Percentiles rank a stretch among this genome's conserved stretches.
Conservation (phyloP, 306 rosid genomes). For the Luffa acutangula region DNA sequence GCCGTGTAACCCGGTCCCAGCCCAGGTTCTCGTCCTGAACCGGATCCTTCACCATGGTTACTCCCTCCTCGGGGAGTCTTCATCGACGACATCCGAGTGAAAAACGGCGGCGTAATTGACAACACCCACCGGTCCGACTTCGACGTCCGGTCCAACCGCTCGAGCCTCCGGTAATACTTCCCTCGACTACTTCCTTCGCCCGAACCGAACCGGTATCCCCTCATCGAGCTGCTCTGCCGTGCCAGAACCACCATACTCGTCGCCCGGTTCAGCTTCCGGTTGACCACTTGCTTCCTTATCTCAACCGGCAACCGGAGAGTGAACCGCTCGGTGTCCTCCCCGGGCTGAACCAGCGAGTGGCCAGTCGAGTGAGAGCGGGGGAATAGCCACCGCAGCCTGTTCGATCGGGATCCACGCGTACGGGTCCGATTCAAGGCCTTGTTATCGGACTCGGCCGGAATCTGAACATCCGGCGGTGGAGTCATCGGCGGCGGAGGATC, state of each 20-base stretch:
- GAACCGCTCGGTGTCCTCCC: conserved; percentile 68
- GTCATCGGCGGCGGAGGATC: neutral
- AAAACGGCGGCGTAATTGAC: conserved; percentile 45
- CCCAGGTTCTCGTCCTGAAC: conserved; percentile 2
- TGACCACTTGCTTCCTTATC: conserved; percentile 52
- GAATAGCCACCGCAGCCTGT: conserved; percentile 23
- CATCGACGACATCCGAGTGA: conserved; percentile 45
- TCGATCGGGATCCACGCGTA: conserved; percentile 33
- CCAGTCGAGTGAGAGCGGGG: conserved; percentile 91
- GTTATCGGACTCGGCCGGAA: neutral
- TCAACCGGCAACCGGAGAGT: conserved; percentile 62
- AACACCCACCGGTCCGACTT: conserved; percentile 78
- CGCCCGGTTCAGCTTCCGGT: conserved; percentile 46
- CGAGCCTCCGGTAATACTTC: conserved; percentile 23
- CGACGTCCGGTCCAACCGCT: conserved; percentile 26
- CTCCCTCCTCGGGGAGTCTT: conserved; percentile 32
- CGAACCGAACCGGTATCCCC: conserved; percentile 38
- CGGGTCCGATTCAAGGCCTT: conserved; percentile 48
- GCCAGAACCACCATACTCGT: conserved; percentile 55
- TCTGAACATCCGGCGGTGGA: neutral
- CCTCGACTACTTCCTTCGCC: conserved; percentile 50
- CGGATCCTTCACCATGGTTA: conserved; percentile 25
- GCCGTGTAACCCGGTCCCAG: conserved; percentile 23
- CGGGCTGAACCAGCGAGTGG: conserved; percentile 59
- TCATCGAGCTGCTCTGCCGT: conserved; percentile 39